Evolutionary conservation across 345 rosid genomes (phyloP), one percentile per base, ranked within the genome.

Genomic region (Firmiana major): DNA sequence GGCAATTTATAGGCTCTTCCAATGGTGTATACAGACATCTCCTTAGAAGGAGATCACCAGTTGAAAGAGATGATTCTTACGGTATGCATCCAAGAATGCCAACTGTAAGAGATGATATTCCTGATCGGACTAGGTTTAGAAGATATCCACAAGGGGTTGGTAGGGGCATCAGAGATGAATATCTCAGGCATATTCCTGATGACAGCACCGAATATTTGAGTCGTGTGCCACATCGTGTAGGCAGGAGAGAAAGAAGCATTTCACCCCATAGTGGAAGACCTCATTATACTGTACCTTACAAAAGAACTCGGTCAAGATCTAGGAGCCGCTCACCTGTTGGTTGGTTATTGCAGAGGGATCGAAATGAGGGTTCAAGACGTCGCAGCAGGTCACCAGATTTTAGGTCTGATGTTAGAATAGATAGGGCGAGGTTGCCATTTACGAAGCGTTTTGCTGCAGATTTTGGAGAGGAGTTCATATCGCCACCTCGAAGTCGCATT

Each of bases 201-300:
- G 82, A 82, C 43, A 4, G 64, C 7, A 64, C 63, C 48, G 86
- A 80, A 17, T 86, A 71, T 83, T 46, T 85, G 53, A 62, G 80
- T 43, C 81, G 82, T 19, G 17, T 78, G 79, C 75, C 84, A 22
- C 83, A 75, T 65, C 79, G 81, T 24, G 11, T 79, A 42, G 76
- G 43, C 46, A 79, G 84, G 77, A 87, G 90, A 83, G 88, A 84
- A 2, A 87, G 89, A 83, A 82, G 87, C 63, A 81, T 77, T 75
- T 83, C 94, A 51, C 86, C 86, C 42, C 42, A 40, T 6, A 8
- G 42, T 40, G 42, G 42, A 6, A 40, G 42, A 40, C 42, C 42
- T 40, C 76, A 82, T 54, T 51, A 81, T 75, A 74, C 67, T 28
- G 77, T 80, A 63, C 69, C 80, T 15, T 81, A 71, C 55, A 79